Evolutionary conservation across 2,329 filamentous ascomycete genomes (phyloP).

Genomic region (Annulohypoxylon truncatum): DNA sequence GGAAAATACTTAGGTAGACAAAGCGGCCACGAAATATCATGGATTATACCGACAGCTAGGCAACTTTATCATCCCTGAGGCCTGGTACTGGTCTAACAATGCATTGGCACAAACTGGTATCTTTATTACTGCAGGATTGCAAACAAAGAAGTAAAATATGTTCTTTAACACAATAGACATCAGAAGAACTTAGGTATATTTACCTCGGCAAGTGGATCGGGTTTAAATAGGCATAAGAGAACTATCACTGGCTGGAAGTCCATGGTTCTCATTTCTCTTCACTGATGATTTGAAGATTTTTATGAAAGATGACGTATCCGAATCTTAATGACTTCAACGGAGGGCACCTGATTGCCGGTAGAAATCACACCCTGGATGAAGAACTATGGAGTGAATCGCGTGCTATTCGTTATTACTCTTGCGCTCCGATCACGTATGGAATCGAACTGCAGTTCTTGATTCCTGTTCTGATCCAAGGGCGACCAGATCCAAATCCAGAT

Average conservation of each 20-base stretch:
- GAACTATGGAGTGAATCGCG: background rate
- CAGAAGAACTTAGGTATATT: background rate
- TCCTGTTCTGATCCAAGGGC: background rate
- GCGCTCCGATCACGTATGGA: constrained; percentile 17
- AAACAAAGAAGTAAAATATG: background rate
- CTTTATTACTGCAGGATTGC: background rate
- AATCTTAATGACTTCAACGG: background rate
- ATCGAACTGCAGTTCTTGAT: constrained; percentile 32
- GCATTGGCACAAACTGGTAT: background rate
- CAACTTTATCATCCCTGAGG: too few species aligned
- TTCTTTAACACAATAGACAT: background rate
- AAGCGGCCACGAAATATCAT: too few species aligned
- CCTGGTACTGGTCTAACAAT: background rate
- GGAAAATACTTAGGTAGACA: too few species aligned
- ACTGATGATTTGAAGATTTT: background rate
- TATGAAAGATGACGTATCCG: background rate
- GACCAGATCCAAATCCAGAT: constrained; percentile 8
- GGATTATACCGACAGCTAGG: too few species aligned
- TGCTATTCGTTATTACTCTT: background rate
- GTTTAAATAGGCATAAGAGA: background rate
- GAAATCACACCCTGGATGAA: background rate
- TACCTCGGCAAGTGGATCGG: background rate
- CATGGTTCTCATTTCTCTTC: background rate
- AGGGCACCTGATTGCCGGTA: background rate
- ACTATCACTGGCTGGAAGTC: background rate